phyloP scores from a whole-genome alignment of 768 basidiomycete genomes.

The Amanita rimosa region DNA sequence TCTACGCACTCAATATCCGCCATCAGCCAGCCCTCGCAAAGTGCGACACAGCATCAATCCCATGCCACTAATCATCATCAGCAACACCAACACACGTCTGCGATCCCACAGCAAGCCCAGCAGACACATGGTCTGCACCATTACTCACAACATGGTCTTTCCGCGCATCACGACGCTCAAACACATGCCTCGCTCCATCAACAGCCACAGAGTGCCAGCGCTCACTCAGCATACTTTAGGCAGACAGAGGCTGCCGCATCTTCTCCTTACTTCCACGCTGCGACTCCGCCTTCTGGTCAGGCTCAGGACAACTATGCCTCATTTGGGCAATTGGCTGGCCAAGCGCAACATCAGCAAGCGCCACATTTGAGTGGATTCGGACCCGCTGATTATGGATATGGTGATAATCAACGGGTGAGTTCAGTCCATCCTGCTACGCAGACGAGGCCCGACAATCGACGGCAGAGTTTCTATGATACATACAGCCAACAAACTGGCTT shows the following conservation, averaged over 20 bases:
- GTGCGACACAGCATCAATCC: conserved; percentile 22
- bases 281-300: conserved; percentile 62
- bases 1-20: conserved; percentile 17
- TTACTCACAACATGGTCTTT: conserved; percentile 56
- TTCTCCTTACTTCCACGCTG: conserved; percentile 63
- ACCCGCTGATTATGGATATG: conserved; percentile 57
- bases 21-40: conserved; percentile 30
- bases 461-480: conserved; percentile 67
- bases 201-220: conserved; percentile 26
- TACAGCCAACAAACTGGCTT: conserved; percentile 58
- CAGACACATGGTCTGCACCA: conserved; percentile 35
- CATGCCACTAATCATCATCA: conserved; percentile 24
- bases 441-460: conserved; percentile 10
- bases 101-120: conserved; percentile 28
- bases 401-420: conserved; percentile 55
- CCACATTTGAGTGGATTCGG: conserved; percentile 47
- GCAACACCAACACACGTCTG: conserved; percentile 28
- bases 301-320: conserved; percentile 54
- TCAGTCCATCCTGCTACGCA: conserved; percentile 2
- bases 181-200: conserved; percentile 35
- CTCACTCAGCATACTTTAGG: conserved; percentile 55
- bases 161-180: conserved; percentile 53
- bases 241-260: conserved; percentile 40
- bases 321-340: conserved; percentile 51
- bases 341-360: conserved; percentile 50